These are phyloP conservation scores for Theileria annulata DNA, from an alignment of 169 alveolate species.

Conservation along the genomic window DNA sequence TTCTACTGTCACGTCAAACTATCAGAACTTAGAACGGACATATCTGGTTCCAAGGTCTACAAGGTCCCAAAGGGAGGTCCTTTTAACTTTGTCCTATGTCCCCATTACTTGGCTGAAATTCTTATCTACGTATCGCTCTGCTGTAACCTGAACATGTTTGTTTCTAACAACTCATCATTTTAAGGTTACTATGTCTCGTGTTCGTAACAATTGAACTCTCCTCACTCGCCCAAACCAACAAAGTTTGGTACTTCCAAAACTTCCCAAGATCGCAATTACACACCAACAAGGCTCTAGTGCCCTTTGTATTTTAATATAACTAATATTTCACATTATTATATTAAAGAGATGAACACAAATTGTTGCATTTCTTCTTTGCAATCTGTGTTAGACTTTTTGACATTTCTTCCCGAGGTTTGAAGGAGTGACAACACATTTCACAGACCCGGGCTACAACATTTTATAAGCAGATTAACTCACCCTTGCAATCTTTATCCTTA, in stretches of 20 bases:
- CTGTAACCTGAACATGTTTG: conserved; percentile 58
- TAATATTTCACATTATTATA: neutral
- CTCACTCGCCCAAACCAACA: conserved; percentile 28
- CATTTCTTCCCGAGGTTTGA: conserved; percentile 25
- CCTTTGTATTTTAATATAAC: conserved; percentile 31
- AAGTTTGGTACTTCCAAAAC: conserved; percentile 41
- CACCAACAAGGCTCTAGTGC: conserved; percentile 39
- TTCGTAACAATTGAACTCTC: conserved; percentile 39
- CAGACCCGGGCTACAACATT: conserved; percentile 29
- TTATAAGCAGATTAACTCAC: neutral
- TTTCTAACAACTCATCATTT: neutral
- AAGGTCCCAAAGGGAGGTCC: conserved; percentile 78
- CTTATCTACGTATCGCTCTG: conserved; percentile 72
- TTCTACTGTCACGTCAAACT: conserved; percentile 46
- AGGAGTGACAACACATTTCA: conserved; percentile 55
- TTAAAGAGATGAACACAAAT: conserved; percentile 28
- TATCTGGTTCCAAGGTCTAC: conserved; percentile 46
- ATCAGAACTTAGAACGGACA: conserved; percentile 22
- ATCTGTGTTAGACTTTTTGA: conserved; percentile 32
- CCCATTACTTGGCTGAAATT: conserved; percentile 82
- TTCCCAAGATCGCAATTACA: conserved; percentile 35
- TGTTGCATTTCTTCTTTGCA: conserved; percentile 46
- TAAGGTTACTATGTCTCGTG: conserved; percentile 46
- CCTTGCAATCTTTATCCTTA: neutral
- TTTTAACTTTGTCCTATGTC: conserved; percentile 77